Percentiles rank a stretch among this genome's conserved stretches.
Conservation (phyloP, 2,329 filamentous ascomycete genomes). For the Colletotrichum tropicale region DNA sequence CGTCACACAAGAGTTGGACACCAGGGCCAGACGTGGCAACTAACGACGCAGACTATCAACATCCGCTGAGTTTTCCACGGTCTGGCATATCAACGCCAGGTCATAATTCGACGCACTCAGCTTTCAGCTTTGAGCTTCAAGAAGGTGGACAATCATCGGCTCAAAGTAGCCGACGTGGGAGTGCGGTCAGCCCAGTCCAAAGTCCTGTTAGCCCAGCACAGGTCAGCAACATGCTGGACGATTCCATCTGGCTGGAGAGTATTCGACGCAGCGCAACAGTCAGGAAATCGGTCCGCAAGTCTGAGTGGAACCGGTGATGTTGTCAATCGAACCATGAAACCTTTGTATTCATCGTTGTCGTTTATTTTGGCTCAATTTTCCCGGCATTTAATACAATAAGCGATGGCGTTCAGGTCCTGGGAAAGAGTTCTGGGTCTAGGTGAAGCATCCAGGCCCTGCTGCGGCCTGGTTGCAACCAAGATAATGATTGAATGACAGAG, state of each 20-base stretch:
- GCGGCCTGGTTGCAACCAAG: neutral
- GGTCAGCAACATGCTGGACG: constrained; percentile 84
- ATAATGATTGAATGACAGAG: neutral
- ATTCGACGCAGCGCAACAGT: constrained; percentile 86
- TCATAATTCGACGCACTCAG: constrained; percentile 52
- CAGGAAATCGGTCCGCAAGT: constrained; percentile 40
- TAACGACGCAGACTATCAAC: constrained; percentile 40
- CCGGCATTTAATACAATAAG: neutral
- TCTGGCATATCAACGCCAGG: constrained; percentile 43
- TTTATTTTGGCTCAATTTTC: neutral
- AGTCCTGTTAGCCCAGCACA: constrained; percentile 70
- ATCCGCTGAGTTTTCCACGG: constrained; percentile 61
- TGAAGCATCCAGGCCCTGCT: neutral
- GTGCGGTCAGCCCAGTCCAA: constrained; percentile 74
- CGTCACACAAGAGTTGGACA: constrained; percentile 46
- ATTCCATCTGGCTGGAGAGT: constrained; percentile 92
- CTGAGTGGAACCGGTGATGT: constrained; percentile 9
- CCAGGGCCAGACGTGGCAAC: constrained; percentile 45
- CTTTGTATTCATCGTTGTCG: neutral
- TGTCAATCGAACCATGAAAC: neutral
- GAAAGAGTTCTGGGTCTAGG: neutral
- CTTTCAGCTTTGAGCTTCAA: constrained; percentile 64
- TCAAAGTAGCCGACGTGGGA: constrained; percentile 65
- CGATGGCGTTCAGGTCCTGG: constrained; percentile 10
- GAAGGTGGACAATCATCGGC: constrained; percentile 40